A percentile compares a stretch with the other conserved stretches of the same genome.
phyloP scores from a whole-genome alignment of 345 rosid genomes.

The Firmiana major region DNA sequence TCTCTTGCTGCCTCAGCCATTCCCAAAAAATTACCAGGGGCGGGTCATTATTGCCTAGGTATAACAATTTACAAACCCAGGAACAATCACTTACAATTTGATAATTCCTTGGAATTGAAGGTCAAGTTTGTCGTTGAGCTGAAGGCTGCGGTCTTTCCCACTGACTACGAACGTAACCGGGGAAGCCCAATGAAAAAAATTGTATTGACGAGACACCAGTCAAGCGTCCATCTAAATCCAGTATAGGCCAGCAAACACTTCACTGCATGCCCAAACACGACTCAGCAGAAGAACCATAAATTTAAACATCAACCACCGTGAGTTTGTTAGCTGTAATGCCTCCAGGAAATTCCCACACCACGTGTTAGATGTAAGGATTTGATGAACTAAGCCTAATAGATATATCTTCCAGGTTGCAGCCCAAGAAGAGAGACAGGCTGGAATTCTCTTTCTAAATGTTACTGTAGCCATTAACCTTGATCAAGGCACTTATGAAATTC shows the following conservation, averaged over 20 bases:
- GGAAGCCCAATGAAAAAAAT: slow-evolving; percentile 80
- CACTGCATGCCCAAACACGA: slow-evolving; percentile 41
- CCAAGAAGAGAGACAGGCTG: neutral
- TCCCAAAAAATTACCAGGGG: neutral
- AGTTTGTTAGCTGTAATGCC: neutral
- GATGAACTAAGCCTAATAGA: neutral
- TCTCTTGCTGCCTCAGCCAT: neutral
- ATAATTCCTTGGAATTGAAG: too few species aligned
- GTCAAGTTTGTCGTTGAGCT: too few species aligned
- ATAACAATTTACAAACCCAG: too few species aligned
- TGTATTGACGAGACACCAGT: slow-evolving; percentile 68
- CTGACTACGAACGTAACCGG: too few species aligned
- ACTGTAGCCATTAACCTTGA: too few species aligned
- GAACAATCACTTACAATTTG: too few species aligned
- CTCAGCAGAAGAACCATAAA: neutral
- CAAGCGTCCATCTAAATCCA: slow-evolving; percentile 87
- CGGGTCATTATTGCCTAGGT: too few species aligned
- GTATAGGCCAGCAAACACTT: slow-evolving; percentile 78
- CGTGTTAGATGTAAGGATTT: neutral
- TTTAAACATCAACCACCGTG: neutral
- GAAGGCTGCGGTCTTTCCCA: too few species aligned
- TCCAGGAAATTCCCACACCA: neutral
- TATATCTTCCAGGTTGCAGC: neutral
- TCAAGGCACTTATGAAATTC: too few species aligned
- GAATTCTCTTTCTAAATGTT: neutral